Base-by-base conservation (phyloP, 2,329 filamentous ascomycete species). In the Trichoderma citrinoviride region DNA sequence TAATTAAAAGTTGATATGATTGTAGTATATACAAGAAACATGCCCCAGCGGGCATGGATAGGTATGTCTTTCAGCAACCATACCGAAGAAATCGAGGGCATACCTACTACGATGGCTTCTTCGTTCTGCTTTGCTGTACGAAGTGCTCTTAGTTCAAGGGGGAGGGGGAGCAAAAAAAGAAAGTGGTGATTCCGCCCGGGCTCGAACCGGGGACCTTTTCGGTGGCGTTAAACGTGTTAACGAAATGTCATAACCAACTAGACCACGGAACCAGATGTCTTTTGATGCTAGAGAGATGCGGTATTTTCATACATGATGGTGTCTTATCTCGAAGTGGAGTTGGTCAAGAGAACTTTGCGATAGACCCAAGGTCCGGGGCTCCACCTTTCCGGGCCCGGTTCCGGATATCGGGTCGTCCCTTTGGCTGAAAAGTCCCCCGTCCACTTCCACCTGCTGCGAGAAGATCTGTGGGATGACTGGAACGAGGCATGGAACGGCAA, bases 161-260 rank as follows among this genome's bases (percentile, higher is more conserved):
- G 19, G 7, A 10, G 37, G 3, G 21, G 5, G 37, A 21, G 25
- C 41, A 65, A 43, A 65, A 50, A n/a, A 33, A 55, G 33, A 52
- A 64, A 50, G 44, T 56, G 47, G 65, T 70, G 70, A 67, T 71
- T 71, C 63, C 67, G 69, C 70, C 70, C 70, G 70, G 70, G 70
- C 68, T 71, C 61, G 70, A 71, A 71, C 70, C 69, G 70, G 70
- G 70, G 70, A 71, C 70, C 70, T 69, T 71, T 69, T 71, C 69
- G 69, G 70, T 71, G 70, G 64, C 53, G 64, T 66, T 44, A 65
- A 65, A 37, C 37, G 19, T 66, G 64, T 71, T 71, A 71, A 67
- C 69, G 68, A 71, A 69, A 70, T 69, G 68, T 69, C 69, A 71
- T 71, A 65, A 71, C 70, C 70, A 71, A 70, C 70, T 71, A 71